Base-by-base conservation (phyloP, 2,329 filamentous ascomycete species). In the Colletotrichum magnum region DNA sequence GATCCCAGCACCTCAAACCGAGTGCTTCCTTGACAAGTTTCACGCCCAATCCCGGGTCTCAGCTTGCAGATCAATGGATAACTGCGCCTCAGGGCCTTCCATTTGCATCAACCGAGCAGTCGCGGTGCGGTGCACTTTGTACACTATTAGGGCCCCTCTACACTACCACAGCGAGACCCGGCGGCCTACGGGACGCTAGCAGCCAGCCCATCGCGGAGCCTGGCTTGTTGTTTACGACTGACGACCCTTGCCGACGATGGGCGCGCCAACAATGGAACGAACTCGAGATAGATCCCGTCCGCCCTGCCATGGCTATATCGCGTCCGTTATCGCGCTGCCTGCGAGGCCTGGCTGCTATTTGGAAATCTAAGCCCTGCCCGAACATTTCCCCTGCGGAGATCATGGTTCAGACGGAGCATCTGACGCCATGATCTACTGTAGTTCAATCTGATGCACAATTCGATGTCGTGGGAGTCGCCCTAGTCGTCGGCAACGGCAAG, bases 31-130 rank as follows among this genome's bases (percentile, higher is more conserved):
- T 71, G 73, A 75, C 73, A 72, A 74, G 80, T 84, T 82, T 82
- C 80, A 82, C 77, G 77, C 77, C 74, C 75, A 74, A 76, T 77
- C 71, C 73, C 72, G 70, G 78, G 81, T 83, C 78, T 83, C 81
- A 83, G 78, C 74, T 76, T 75, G 81, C 65, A 77, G 79, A 82
- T 82, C 80, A 76, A 77, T 74, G 73, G 72, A 65, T 50, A 72
- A 73, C 76, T 78, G 74, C 74, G 75, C 76, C 75, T 74, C 76
- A 69, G 60, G 68, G 66, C 69, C 64, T 70, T 52, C 60, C 60
- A 69, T 67, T 50, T 58, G 64, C 47, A 59, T 48, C 65, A 54
- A 58, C 59, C 47, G 24, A 68, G 60, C 48, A 64, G 65, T 39
- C 48, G 60, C 43, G 26, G 26, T 24, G 50, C n/a, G 26, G 36